A percentile compares a stretch with the other conserved stretches of the same genome.
Evolutionary conservation across 2,329 filamentous ascomycete species (phyloP).

Genomic region (Alternaria panax): DNA sequence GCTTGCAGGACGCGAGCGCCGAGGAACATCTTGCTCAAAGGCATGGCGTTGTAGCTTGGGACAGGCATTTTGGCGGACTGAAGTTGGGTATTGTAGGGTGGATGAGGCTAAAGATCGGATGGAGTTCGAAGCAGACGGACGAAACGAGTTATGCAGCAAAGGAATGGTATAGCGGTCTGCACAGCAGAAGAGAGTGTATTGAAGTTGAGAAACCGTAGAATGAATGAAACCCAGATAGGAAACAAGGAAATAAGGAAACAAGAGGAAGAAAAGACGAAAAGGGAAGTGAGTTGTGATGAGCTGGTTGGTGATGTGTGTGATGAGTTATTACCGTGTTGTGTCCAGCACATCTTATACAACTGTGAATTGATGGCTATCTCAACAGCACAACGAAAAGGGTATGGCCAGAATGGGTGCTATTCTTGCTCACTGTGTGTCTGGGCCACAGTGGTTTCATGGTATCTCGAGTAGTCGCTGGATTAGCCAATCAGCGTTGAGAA

Average conservation of each 20-base stretch:
- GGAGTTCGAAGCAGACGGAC: slow-evolving; percentile 27
- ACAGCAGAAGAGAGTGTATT: slow-evolving; percentile 45
- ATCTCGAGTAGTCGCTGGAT: slow-evolving; percentile 50
- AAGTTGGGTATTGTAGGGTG: slow-evolving; percentile 13
- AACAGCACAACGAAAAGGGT: slow-evolving; percentile 29
- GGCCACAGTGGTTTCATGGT: slow-evolving; percentile 45
- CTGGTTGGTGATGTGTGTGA: slow-evolving; percentile 46
- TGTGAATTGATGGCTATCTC: slow-evolving; percentile 17
- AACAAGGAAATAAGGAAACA: slow-evolving; percentile 47
- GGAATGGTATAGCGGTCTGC: slow-evolving; percentile 45
- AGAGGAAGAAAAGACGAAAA: slow-evolving; percentile 45
- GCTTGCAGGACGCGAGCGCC: slow-evolving; percentile 74
- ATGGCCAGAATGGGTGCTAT: slow-evolving; percentile 42
- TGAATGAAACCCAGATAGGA: slow-evolving; percentile 37
- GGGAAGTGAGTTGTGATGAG: slow-evolving; percentile 44
- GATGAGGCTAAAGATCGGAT: slow-evolving; percentile 27
- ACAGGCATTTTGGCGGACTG: slow-evolving; percentile 57
- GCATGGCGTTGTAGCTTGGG: slow-evolving; percentile 70
- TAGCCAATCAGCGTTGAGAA: slow-evolving; percentile 44
- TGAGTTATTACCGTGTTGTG: slow-evolving; percentile 26
- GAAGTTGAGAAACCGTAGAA: slow-evolving; percentile 15
- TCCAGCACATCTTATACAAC: slow-evolving; percentile 42
- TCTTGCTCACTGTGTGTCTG: slow-evolving; percentile 41
- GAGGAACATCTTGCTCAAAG: slow-evolving; percentile 79
- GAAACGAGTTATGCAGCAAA: slow-evolving; percentile 35